A percentile compares a stretch with the other conserved stretches of the same genome.
These are phyloP conservation scores for Halophytophthora polymorphica DNA, from an alignment of 352 stramenopile species.

Conservation along the genomic window DNA sequence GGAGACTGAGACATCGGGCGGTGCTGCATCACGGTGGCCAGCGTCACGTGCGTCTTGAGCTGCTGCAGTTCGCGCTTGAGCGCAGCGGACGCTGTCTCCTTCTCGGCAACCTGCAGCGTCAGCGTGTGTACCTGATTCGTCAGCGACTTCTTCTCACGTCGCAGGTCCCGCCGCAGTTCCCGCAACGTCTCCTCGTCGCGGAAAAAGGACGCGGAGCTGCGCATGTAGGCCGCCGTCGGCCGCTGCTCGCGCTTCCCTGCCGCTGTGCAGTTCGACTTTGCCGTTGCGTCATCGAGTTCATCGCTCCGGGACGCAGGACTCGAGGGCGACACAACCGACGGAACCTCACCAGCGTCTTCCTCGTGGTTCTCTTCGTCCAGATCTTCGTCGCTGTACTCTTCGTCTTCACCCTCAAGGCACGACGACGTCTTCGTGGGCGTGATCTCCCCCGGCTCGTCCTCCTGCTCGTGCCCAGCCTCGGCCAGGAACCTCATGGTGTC, in stretches of 20 bases:
- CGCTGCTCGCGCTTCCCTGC: conserved; percentile 1
- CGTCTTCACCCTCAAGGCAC: conserved; percentile 20
- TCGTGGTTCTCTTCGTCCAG: conserved; percentile 16
- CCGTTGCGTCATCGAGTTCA: background rate
- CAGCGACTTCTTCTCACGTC: conserved; percentile 38
- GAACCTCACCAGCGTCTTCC: conserved; percentile 1
- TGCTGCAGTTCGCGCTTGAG: conserved; percentile 50
- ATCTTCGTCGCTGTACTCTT: conserved; percentile 11
- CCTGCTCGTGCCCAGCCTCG: conserved; percentile 5
- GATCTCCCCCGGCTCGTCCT: conserved; percentile 7
- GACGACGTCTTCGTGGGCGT: too few relatives aligned
- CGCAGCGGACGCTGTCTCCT: conserved; percentile 25
- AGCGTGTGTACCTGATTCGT: conserved; percentile 29
- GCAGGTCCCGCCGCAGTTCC: conserved; percentile 35
- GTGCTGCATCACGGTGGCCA: conserved; percentile 28
- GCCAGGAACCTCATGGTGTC: conserved; percentile 20
- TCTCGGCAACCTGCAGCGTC: conserved; percentile 26
- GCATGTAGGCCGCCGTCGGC: conserved; percentile 15
- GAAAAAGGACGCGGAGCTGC: conserved; percentile 36
- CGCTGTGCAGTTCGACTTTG: background rate
- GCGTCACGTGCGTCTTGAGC: conserved; percentile 53
- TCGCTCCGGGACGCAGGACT: too few relatives aligned
- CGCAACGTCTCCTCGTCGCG: conserved; percentile 48
- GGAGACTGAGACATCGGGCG: conserved; percentile 4
- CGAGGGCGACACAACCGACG: too few relatives aligned